These are phyloP conservation scores for Adiantum capillusveneris DNA, from an alignment of 75 land plant genomes.

Conservation along the genomic window DNA sequence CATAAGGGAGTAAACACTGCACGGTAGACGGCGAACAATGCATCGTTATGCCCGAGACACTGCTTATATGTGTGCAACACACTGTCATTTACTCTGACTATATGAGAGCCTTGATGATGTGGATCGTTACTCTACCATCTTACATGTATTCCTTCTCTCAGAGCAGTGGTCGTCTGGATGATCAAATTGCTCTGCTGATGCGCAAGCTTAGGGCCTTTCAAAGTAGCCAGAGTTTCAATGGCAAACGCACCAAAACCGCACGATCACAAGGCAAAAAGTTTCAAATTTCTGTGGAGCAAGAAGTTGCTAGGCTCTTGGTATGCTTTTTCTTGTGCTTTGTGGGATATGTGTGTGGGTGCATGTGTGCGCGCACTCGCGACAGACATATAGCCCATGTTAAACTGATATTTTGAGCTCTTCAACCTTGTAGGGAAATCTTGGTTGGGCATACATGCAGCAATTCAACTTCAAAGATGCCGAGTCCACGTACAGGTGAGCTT, in stretches of 20 bases:
- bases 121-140: no score
- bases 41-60: no score
- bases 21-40: no score
- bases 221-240: slow-evolving; percentile 79
- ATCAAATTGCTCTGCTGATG: slow-evolving; percentile 75
- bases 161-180: slow-evolving; percentile 89
- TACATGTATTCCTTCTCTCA: no score
- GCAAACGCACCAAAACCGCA: slow-evolving; percentile 83
- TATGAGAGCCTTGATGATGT: no score
- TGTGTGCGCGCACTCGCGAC: no score
- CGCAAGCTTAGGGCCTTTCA: slow-evolving; percentile 71
- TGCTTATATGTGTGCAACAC: no score
- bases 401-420: no score
- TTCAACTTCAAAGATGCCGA: slow-evolving; percentile 34
- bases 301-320: slow-evolving; percentile 83
- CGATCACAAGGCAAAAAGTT: slow-evolving; percentile 94
- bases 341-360: no score
- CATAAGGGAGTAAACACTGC: no score
- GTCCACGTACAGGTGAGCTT: slow-evolving; percentile 32
- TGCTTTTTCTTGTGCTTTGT: neutral
- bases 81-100: no score
- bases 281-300: slow-evolving; percentile 87
- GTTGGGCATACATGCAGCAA: slow-evolving; percentile 55
- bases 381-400: no score
- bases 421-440: slow-evolving; percentile 38